These are phyloP conservation scores for Citeromyces hawaiiensis DNA, from an alignment of 1,139 yeast genomes.

Conservation along the genomic window DNA sequence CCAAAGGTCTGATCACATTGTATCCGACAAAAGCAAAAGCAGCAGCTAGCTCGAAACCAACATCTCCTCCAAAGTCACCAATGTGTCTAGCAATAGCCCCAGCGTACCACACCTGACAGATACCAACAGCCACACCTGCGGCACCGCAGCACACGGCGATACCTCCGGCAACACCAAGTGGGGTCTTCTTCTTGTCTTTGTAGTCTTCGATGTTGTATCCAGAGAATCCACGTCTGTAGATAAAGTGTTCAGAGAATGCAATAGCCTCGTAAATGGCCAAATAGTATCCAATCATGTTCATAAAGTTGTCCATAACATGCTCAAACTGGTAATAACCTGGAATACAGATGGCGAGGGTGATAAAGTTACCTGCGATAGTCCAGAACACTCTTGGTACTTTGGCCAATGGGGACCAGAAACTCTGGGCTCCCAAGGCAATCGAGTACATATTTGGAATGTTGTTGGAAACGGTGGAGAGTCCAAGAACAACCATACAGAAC, in stretches of 20 bases:
- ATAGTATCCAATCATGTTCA: constrained; percentile 87
- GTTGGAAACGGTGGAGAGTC: constrained; percentile 78
- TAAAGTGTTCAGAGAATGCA: constrained; percentile 63
- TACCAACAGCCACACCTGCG: constrained; percentile 77
- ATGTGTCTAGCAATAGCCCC: constrained; percentile 55
- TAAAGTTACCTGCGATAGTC: constrained; percentile 66
- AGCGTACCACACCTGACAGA: constrained; percentile 76
- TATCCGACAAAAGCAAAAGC: constrained; percentile 57
- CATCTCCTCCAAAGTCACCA: constrained; percentile 69
- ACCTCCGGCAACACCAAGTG: constrained; percentile 67
- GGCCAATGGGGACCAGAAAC: constrained; percentile 61
- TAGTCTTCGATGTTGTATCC: constrained; percentile 38
- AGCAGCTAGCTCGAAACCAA: constrained; percentile 73
- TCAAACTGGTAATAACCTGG: constrained; percentile 74
- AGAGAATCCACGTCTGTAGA: constrained; percentile 49
- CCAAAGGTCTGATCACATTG: constrained; percentile 53
- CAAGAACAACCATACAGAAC: constrained; percentile 74
- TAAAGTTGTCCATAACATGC: constrained; percentile 66
- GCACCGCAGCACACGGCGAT: constrained; percentile 74
- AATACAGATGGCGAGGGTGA: constrained; percentile 73
- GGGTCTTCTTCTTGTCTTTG: constrained; percentile 41
- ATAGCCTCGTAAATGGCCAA: constrained; percentile 74
- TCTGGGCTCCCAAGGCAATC: constrained; percentile 73
- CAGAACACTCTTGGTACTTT: constrained; percentile 71
- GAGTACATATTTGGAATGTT: constrained; percentile 92